Conservation (phyloP, 805 yeast species). For the Candida arabinofermentans region DNA sequence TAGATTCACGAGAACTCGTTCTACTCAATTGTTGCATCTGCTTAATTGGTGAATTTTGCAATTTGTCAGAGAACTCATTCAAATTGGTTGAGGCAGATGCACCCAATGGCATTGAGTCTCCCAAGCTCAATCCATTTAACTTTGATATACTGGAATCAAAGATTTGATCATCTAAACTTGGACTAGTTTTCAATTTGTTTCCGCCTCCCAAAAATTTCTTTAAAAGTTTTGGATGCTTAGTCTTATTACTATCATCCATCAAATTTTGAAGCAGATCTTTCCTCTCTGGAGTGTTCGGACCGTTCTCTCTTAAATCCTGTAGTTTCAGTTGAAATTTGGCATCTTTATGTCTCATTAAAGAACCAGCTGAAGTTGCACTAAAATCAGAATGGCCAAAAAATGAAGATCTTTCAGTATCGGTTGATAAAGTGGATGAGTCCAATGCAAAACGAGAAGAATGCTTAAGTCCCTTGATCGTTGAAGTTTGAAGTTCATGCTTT, state of each 20-base stretch:
- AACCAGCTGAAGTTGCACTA: constrained; percentile 89
- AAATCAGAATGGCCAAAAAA: constrained; percentile 60
- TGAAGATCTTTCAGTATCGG: constrained; percentile 36
- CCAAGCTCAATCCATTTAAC: constrained; percentile 6
- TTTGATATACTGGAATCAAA: constrained; percentile 17
- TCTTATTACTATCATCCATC: constrained; percentile 39
- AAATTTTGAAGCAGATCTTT: constrained; percentile 36
- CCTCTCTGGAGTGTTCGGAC: constrained; percentile 16
- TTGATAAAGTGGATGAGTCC: constrained; percentile 31
- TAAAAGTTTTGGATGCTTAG: constrained; percentile 42
- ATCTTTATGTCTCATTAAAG: constrained; percentile 66
- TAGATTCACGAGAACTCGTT: neutral
- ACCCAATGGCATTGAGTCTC: constrained; percentile 31
- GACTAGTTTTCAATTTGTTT: constrained; percentile 24
- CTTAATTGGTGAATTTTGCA: neutral
- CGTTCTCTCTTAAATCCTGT: constrained; percentile 15
- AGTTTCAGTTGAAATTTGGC: constrained; percentile 22
- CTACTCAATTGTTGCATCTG: neutral
- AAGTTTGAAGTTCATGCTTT: constrained; percentile 25
- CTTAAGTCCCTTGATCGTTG: constrained; percentile 13
- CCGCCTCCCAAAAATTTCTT: constrained; percentile 38
- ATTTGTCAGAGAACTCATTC: neutral
- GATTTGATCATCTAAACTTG: constrained; percentile 31
- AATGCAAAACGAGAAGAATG: constrained; percentile 22
- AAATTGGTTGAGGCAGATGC: constrained; percentile 40